Conservation (phyloP, 805 yeast genomes). For the Yamadazyma kitorensis region DNA sequence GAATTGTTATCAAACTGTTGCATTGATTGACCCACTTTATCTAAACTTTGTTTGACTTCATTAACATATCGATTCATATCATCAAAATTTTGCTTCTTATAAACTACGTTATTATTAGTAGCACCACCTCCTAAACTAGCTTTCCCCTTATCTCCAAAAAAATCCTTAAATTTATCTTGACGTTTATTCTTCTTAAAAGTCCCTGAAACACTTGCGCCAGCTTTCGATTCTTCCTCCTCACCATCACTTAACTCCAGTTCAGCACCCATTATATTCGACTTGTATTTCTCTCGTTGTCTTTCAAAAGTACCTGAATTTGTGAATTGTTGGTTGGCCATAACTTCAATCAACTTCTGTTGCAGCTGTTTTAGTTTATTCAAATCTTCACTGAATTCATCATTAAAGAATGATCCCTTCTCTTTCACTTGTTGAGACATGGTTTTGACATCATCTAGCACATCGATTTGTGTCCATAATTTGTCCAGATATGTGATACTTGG, state of each 20-base stretch:
- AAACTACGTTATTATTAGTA: slow-evolving; percentile 23
- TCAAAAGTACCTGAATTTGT: slow-evolving; percentile 16
- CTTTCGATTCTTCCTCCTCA: slow-evolving; percentile 7
- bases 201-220: background rate
- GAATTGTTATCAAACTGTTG: slow-evolving; percentile 44
- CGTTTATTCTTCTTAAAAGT: slow-evolving; percentile 24
- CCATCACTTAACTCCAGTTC: slow-evolving; percentile 24
- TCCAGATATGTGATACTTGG: slow-evolving; percentile 71
- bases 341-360: slow-evolving; percentile 44
- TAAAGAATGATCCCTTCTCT: slow-evolving; percentile 48
- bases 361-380: slow-evolving; percentile 51
- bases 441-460: slow-evolving; percentile 76
- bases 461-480: slow-evolving; percentile 83
- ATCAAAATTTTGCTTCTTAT: slow-evolving; percentile 51
- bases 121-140: slow-evolving; percentile 15
- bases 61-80: slow-evolving; percentile 49
- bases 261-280: slow-evolving; percentile 12
- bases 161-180: slow-evolving; percentile 20
- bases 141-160: slow-evolving; percentile 19
- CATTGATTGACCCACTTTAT: slow-evolving; percentile 51
- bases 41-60: slow-evolving; percentile 47
- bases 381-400: slow-evolving; percentile 48
- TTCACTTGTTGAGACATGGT: slow-evolving; percentile 49
- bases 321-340: slow-evolving; percentile 30
- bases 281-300: slow-evolving; percentile 21